Conservation (phyloP, 768 basidiomycete genomes). For the Pluteus cervinus region DNA sequence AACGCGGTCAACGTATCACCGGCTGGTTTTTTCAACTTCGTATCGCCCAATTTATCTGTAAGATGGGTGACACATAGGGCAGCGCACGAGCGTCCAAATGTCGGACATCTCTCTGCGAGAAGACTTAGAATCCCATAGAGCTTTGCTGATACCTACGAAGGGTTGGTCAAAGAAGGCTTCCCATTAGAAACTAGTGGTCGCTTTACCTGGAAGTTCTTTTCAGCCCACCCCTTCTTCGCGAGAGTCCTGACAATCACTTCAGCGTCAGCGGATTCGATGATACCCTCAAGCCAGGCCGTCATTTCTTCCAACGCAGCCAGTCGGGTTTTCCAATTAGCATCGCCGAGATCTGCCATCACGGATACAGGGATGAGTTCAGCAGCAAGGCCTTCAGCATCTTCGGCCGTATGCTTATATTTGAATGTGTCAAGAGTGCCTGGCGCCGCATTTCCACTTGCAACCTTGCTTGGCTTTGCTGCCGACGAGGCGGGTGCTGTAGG, state of each 20-base stretch:
- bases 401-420: slow-evolving; percentile 86
- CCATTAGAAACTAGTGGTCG: neutral
- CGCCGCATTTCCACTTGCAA: slow-evolving; percentile 36
- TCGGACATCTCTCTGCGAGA: slow-evolving; percentile 73
- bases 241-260: slow-evolving; percentile 86
- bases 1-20: slow-evolving; percentile 80
- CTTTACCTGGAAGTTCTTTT: slow-evolving; percentile 95
- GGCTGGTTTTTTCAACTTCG: slow-evolving; percentile 95
- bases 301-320: slow-evolving; percentile 85
- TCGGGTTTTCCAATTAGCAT: slow-evolving; percentile 90
- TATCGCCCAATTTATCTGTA: slow-evolving; percentile 91
- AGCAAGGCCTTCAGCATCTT: slow-evolving; percentile 85
- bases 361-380: slow-evolving; percentile 65
- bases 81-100: slow-evolving; percentile 80
- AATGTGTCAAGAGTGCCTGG: slow-evolving; percentile 68
- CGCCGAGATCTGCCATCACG: slow-evolving; percentile 68
- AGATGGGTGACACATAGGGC: slow-evolving; percentile 80
- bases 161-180: slow-evolving; percentile 4
- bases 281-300: slow-evolving; percentile 72
- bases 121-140: slow-evolving; percentile 71
- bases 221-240: slow-evolving; percentile 93
- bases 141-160: slow-evolving; percentile 80
- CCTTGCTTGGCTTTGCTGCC: slow-evolving; percentile 38
- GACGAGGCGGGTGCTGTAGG: slow-evolving; percentile 26
- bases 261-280: slow-evolving; percentile 63